Evolutionary conservation across 805 yeast species (phyloP).

Genomic region (Lachancea thermotolerans): DNA sequence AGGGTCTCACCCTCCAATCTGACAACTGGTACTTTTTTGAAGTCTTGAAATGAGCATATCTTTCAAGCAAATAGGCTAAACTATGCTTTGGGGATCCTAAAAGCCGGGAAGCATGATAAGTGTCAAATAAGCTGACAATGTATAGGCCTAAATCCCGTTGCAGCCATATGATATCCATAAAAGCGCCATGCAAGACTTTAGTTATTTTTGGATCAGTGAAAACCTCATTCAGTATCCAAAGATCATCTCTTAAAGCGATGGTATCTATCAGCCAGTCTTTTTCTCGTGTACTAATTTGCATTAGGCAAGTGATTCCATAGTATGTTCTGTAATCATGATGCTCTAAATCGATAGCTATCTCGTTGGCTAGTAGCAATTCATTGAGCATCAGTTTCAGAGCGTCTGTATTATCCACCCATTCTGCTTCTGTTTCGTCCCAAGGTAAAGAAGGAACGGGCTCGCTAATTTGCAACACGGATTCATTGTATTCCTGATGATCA

Average conservation of each 20-base stretch:
- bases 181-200: slow-evolving; percentile 94
- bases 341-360: slow-evolving; percentile 89
- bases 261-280: slow-evolving; percentile 87
- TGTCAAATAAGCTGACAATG: slow-evolving; percentile 84
- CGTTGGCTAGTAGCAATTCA: slow-evolving; percentile 44
- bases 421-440: slow-evolving; percentile 60
- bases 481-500: slow-evolving; percentile 60
- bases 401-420: slow-evolving; percentile 63
- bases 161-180: slow-evolving; percentile 94
- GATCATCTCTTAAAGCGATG: slow-evolving; percentile 64
- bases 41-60: slow-evolving; percentile 74
- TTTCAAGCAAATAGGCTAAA: slow-evolving; percentile 75
- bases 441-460: slow-evolving; percentile 49
- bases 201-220: slow-evolving; percentile 76
- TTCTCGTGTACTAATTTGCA: slow-evolving; percentile 84
- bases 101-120: slow-evolving; percentile 79
- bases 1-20: slow-evolving; percentile 92
- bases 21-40: slow-evolving; percentile 93
- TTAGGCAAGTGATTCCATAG: slow-evolving; percentile 82
- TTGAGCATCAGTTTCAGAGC: slow-evolving; percentile 48
- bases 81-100: slow-evolving; percentile 79
- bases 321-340: slow-evolving; percentile 91
- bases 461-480: slow-evolving; percentile 37
- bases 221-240: slow-evolving; percentile 58
- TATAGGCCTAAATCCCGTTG: slow-evolving; percentile 93